Percentiles rank a stretch among this genome's conserved stretches.
These are phyloP conservation scores for Tylopilus sp. DNA, from an alignment of 768 basidiomycete species.

Conservation along the genomic window DNA sequence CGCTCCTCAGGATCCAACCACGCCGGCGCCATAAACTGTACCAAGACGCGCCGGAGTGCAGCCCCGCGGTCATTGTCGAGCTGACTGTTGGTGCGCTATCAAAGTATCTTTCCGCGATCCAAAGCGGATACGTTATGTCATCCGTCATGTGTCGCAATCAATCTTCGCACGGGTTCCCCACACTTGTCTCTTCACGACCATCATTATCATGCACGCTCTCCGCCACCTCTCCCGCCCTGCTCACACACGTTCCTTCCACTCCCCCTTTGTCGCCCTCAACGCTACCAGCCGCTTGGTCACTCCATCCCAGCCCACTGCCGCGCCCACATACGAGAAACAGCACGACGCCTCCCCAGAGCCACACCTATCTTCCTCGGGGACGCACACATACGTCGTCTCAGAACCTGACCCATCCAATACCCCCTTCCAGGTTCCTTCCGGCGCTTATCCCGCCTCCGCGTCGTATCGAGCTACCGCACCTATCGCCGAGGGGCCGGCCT, in stretches of 20 bases:
- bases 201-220: constrained; percentile 23
- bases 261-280: constrained; percentile 56
- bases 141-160: constrained; percentile 13
- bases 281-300: constrained; percentile 34
- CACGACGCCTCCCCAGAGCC: constrained; percentile 50
- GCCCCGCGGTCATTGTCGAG: constrained; percentile 9
- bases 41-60: not conserved
- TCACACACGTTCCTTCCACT: constrained; percentile 55
- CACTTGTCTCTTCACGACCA: constrained; percentile 16
- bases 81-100: not conserved
- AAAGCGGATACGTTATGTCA: constrained; percentile 25
- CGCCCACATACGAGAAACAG: constrained; percentile 59
- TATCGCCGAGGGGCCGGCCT: constrained; percentile 36
- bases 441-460: constrained; percentile 55
- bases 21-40: constrained; percentile 7
- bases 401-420: constrained; percentile 61
- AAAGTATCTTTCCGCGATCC: not conserved
- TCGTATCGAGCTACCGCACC: constrained; percentile 46
- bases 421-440: constrained; percentile 68
- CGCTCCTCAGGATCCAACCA: constrained; percentile 8
- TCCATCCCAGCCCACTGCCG: constrained; percentile 28
- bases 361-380: constrained; percentile 40
- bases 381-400: constrained; percentile 69
- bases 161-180: constrained; percentile 24
- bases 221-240: constrained; percentile 6